Evolutionary conservation across 768 basidiomycete genomes (phyloP), one percentile per base, ranked within the genome.

Genomic region (Lentinula boryana): DNA sequence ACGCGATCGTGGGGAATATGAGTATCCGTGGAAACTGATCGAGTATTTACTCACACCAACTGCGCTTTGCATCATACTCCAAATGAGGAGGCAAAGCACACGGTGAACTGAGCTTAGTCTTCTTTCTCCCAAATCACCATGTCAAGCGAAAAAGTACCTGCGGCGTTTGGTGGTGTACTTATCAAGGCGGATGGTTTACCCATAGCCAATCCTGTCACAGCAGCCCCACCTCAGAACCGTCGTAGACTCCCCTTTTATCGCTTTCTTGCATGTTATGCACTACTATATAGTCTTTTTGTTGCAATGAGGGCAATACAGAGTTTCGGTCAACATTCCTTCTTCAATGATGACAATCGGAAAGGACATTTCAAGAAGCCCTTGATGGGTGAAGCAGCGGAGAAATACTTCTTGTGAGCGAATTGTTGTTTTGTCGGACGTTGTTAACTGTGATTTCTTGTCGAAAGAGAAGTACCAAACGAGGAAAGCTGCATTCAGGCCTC

Each of bases 401-500:
- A 56, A 55, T 40, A 21, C 13, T 61, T 61, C 21, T 48, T 61
- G 60, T 61, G 44, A 61, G 60, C 44, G 23, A 43, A 6, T 35
- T 23, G 21, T 46, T 13, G 9, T 21, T 18, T 36, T 5, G 4
- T 52, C 7, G 4, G n/a, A 35, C 33, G 21, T 53, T 12, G 13
- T 15, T 15, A 15, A 15, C 1, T 27, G n/a, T 54, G 8, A 5
- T 31, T 40, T 36, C 8, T 21, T 33, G 33, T 33, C 23, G 7
- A 21, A 85, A 85, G 67, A 74, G 46, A 80, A 9, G 71, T 86
- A 36, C 84, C 84, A 1, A 75, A 82, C 60, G 72, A 76, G 43
- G 75, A 73, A 36, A 83, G 76, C 62, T 83, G 84, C 9, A 69
- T 79, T 32, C 70, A 71, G 32, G 76, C 84, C 0, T 86, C 85